Evolutionary conservation across 768 basidiomycete genomes (phyloP).

Genomic region (Boletus rex-veris): DNA sequence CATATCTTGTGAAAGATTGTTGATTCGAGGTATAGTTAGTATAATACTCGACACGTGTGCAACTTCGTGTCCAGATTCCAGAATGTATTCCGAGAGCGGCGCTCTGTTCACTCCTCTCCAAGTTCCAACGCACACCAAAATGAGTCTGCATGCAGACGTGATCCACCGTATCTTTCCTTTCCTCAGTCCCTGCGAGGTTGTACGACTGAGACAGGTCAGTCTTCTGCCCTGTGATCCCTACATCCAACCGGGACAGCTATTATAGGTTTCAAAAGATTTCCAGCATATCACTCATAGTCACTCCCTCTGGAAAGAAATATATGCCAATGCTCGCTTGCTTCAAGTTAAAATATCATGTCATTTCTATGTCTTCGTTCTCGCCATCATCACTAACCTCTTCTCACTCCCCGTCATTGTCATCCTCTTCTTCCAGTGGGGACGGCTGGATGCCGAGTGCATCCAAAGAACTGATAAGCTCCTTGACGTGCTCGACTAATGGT

Average conservation of each 20-base stretch:
- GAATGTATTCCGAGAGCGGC: no score
- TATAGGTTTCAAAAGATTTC: not conserved
- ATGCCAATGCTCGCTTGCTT: not conserved
- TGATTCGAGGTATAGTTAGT: no score
- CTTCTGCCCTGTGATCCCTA: no score
- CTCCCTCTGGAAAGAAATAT: not conserved
- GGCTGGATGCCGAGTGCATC: constrained; percentile 63
- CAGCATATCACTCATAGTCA: not conserved
- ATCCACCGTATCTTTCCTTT: not conserved
- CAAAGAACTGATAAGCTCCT: constrained; percentile 67
- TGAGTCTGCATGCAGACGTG: not conserved
- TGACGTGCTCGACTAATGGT: constrained; percentile 70
- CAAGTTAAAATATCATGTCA: constrained; percentile 35
- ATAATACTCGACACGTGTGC: no score
- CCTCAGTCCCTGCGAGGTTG: not conserved
- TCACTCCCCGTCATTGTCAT: constrained; percentile 47
- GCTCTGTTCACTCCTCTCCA: no score
- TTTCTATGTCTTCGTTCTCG: constrained; percentile 53
- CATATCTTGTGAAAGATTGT: no score
- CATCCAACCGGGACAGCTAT: not conserved
- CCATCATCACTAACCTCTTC: constrained; percentile 62
- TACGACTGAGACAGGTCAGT: not conserved
- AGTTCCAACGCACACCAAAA: not conserved
- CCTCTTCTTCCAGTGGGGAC: constrained; percentile 47
- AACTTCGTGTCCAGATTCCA: no score